Evolutionary conservation across 2,329 filamentous ascomycete genomes (phyloP).

Genomic region (Fusarium praegraminearum): DNA sequence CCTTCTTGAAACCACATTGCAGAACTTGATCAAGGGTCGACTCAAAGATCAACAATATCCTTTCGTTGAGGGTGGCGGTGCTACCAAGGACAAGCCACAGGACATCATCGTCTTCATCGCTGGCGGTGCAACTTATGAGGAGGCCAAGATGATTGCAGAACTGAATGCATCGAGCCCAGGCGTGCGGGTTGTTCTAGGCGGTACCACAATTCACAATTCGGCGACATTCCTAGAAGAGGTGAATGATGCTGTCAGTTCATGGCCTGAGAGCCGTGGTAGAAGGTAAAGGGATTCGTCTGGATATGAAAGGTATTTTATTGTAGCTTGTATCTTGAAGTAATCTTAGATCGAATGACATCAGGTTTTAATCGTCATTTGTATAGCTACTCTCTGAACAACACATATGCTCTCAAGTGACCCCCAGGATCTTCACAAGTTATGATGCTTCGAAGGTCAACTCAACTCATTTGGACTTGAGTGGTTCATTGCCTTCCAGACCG

Average conservation of each 20-base stretch:
- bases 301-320: constrained; percentile 1
- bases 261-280: constrained; percentile 74
- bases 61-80: constrained; percentile 88
- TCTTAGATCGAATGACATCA: not conserved
- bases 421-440: not conserved
- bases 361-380: not conserved
- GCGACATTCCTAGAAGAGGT: constrained; percentile 90
- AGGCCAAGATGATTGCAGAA: constrained; percentile 95
- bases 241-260: constrained; percentile 85
- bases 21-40: constrained; percentile 92
- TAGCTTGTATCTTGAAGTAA: constrained; percentile 11
- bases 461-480: not conserved
- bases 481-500: not conserved
- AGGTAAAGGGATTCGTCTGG: constrained; percentile 30
- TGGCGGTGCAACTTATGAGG: constrained; percentile 94
- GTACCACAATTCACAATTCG: constrained; percentile 90
- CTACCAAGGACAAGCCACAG: constrained; percentile 94
- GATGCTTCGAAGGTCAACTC: not conserved
- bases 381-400: not conserved
- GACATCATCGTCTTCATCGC: constrained; percentile 96
- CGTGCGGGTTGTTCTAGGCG: constrained; percentile 87
- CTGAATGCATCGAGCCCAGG: constrained; percentile 93
- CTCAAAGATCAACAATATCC: constrained; percentile 90
- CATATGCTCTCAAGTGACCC: not conserved
- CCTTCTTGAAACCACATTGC: constrained; percentile 84